Conservation (phyloP, 1,139 yeast genomes). For the Fermentozyma sake region DNA sequence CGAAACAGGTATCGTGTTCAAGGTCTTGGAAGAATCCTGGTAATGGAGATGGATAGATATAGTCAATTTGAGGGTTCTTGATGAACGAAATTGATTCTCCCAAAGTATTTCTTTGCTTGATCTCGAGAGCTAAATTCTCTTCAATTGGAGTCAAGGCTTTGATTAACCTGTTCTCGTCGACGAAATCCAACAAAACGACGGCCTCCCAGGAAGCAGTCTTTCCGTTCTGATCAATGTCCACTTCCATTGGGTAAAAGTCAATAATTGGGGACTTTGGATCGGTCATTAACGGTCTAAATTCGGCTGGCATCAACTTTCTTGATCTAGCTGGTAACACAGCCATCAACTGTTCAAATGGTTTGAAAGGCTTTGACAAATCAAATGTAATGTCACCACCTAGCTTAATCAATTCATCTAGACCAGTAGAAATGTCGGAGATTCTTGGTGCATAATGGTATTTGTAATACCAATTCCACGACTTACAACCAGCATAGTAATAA, state of each 20-base stretch:
- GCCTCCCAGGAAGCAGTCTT: slow-evolving; percentile 98
- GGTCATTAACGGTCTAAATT: slow-evolving; percentile 81
- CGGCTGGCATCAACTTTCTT: slow-evolving; percentile 68
- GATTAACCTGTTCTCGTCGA: slow-evolving; percentile 73
- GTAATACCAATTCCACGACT: slow-evolving; percentile 94
- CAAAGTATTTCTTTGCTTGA: slow-evolving; percentile 64
- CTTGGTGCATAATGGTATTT: slow-evolving; percentile 89
- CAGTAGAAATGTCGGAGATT: slow-evolving; percentile 76
- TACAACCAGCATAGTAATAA: slow-evolving; percentile 85
- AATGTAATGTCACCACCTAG: slow-evolving; percentile 48
- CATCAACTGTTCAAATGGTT: slow-evolving; percentile 96
- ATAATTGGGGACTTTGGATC: slow-evolving; percentile 83
- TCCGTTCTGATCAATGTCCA: slow-evolving; percentile 87
- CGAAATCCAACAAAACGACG: slow-evolving; percentile 90
- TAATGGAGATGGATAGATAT: slow-evolving; percentile 69
- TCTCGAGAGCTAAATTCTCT: slow-evolving; percentile 59
- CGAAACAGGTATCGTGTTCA: slow-evolving; percentile 73
- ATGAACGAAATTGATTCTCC: slow-evolving; percentile 67
- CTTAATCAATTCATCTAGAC: slow-evolving; percentile 52
- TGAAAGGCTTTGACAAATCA: slow-evolving; percentile 72
- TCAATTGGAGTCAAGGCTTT: slow-evolving; percentile 67
- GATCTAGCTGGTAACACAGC: slow-evolving; percentile 96
- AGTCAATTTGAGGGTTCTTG: slow-evolving; percentile 73
- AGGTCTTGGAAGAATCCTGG: slow-evolving; percentile 76
- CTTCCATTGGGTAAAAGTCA: slow-evolving; percentile 88